These are phyloP conservation scores for Volvox reticuliferus DNA, from an alignment of 139 green algal genomes.

Conservation along the genomic window DNA sequence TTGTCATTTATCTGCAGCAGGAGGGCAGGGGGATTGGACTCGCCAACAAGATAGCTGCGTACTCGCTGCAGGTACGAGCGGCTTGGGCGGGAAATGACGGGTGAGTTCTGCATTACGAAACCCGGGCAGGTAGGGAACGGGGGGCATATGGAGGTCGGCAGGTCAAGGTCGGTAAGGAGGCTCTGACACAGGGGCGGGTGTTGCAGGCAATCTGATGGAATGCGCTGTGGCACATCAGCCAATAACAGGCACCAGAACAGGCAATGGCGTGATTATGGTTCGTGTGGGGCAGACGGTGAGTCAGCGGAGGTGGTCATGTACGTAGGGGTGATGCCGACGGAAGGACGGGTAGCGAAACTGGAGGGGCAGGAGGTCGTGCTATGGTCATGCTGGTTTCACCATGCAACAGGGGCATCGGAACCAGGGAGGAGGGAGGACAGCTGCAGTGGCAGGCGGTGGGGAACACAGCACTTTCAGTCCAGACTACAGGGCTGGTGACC, in stretches of 20 bases:
- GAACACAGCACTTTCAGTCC: too few relatives aligned
- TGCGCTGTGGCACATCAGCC: neutral
- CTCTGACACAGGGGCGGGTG: neutral
- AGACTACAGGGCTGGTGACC: too few relatives aligned
- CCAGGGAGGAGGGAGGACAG: neutral
- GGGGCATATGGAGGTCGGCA: neutral
- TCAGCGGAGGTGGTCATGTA: too few relatives aligned
- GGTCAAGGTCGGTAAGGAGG: neutral
- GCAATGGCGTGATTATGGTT: neutral
- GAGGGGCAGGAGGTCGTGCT: neutral
- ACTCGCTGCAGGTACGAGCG: constrained; percentile 86
- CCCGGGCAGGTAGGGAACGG: too few relatives aligned
- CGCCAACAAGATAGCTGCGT: constrained; percentile 98
- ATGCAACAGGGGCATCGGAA: too few relatives aligned
- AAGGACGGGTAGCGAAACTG: too few relatives aligned
- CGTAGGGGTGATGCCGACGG: neutral
- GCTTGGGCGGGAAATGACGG: too few relatives aligned
- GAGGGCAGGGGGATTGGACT: constrained; percentile 95
- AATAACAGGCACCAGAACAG: neutral
- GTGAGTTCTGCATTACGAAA: too few relatives aligned
- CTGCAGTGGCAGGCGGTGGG: neutral
- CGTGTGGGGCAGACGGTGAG: neutral
- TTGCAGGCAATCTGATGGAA: too few relatives aligned
- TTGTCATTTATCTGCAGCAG: constrained; percentile 97
- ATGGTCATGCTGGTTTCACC: neutral